Evolutionary conservation across 768 basidiomycete species (phyloP).

Genomic region (Ephemerocybe angulata): DNA sequence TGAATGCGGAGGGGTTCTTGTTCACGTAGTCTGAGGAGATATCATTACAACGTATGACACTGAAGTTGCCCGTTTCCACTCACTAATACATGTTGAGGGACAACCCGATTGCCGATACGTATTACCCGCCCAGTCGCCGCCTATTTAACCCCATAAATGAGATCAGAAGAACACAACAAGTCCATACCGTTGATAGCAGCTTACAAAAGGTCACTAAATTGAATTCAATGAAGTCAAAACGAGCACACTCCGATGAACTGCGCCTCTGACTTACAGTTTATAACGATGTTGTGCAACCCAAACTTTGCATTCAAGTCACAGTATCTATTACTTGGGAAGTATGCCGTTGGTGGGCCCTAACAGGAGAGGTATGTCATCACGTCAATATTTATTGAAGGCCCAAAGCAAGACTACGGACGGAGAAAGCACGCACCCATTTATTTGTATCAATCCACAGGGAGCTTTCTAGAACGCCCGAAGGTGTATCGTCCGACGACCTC

Average conservation of each 20-base stretch:
- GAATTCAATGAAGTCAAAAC: too few relatives aligned
- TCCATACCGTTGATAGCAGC: too few relatives aligned
- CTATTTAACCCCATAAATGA: too few relatives aligned
- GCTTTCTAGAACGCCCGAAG: neutral
- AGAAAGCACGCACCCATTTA: slow-evolving; percentile 1
- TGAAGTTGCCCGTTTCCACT: too few relatives aligned
- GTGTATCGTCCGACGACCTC: neutral
- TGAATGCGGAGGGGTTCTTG: slow-evolving; percentile 4
- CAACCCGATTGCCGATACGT: slow-evolving; percentile 6
- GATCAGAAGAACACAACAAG: too few relatives aligned
- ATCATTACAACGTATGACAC: too few relatives aligned
- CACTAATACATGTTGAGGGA: slow-evolving; percentile 9
- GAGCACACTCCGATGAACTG: neutral
- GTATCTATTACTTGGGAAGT: slow-evolving; percentile 50
- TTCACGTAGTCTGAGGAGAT: slow-evolving; percentile 6
- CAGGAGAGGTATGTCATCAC: neutral
- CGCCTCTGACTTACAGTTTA: slow-evolving; percentile 43
- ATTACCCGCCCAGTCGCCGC: slow-evolving; percentile 10
- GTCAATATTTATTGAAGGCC: neutral
- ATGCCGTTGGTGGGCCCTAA: slow-evolving; percentile 51
- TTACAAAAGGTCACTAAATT: slow-evolving; percentile 56
- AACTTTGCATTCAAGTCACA: slow-evolving; percentile 59
- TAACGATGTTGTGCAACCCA: slow-evolving; percentile 57
- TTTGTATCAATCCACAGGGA: neutral
- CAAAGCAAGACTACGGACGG: too few relatives aligned